Conservation (phyloP, 2,329 filamentous ascomycete genomes). For the Tympanopsis confertula region DNA sequence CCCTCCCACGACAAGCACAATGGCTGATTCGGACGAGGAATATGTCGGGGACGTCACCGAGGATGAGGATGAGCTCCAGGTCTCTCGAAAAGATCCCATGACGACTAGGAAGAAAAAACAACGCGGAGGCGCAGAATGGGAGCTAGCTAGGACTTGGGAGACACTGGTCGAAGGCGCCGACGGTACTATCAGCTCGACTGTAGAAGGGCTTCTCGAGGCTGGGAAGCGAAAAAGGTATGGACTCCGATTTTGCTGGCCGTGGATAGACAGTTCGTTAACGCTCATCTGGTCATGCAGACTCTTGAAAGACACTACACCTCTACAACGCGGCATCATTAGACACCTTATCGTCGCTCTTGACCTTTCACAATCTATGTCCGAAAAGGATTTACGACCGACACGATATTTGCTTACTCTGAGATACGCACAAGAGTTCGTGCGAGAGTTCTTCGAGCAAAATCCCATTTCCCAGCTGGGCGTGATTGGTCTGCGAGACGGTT, state of each 20-base stretch:
- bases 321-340: slow-evolving; percentile 65
- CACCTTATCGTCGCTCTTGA: slow-evolving; percentile 63
- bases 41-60: slow-evolving; percentile 35
- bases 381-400: slow-evolving; percentile 63
- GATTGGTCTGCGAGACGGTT: slow-evolving; percentile 59
- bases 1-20: too few relatives aligned
- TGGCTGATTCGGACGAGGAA: slow-evolving; percentile 37
- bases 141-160: slow-evolving; percentile 33
- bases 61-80: slow-evolving; percentile 23
- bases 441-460: slow-evolving; percentile 68
- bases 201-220: slow-evolving; percentile 51
- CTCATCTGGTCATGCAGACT: slow-evolving; percentile 28
- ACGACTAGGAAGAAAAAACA: slow-evolving; percentile 19
- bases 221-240: slow-evolving; percentile 51
- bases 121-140: slow-evolving; percentile 25
- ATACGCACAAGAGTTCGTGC: slow-evolving; percentile 57
- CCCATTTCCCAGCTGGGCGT: slow-evolving; percentile 65
- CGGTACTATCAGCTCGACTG: slow-evolving; percentile 46
- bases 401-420: slow-evolving; percentile 56
- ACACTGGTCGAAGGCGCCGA: slow-evolving; percentile 47
- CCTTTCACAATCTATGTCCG: slow-evolving; percentile 57
- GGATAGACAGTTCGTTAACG: neutral
- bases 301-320: slow-evolving; percentile 60
- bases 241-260: neutral
- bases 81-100: slow-evolving; percentile 13